phyloP scores from a whole-genome alignment of 2,329 filamentous ascomycete genomes.

The Aspergillus tubingensis region DNA sequence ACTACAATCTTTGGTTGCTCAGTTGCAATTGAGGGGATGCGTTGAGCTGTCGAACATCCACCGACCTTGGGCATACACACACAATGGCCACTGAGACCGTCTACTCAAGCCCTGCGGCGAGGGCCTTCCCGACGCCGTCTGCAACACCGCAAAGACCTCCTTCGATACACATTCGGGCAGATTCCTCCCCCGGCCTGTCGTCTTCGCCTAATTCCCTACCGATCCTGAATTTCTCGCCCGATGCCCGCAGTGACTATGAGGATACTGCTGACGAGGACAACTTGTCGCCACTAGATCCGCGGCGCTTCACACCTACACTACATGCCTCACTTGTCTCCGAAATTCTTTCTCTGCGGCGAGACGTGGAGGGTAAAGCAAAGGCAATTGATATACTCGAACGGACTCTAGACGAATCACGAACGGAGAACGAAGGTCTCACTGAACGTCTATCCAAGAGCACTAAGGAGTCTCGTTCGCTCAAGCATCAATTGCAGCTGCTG shows the following conservation, averaged over 20 bases:
- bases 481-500: slow-evolving; percentile 80
- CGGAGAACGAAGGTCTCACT: slow-evolving; percentile 73
- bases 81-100: slow-evolving; percentile 47
- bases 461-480: slow-evolving; percentile 78
- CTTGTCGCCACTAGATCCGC: slow-evolving; percentile 77
- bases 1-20: slow-evolving; percentile 8
- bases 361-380: slow-evolving; percentile 85
- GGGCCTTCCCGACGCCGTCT: slow-evolving; percentile 68
- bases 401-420: slow-evolving; percentile 67
- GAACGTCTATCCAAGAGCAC: slow-evolving; percentile 62
- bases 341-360: slow-evolving; percentile 81
- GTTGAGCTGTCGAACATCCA: background rate
- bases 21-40: slow-evolving; percentile 8
- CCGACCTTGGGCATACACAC: background rate
- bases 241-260: slow-evolving; percentile 41
- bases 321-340: slow-evolving; percentile 95
- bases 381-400: slow-evolving; percentile 83
- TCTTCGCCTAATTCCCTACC: slow-evolving; percentile 63
- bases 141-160: slow-evolving; percentile 58
- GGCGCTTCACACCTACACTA: slow-evolving; percentile 90
- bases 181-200: slow-evolving; percentile 35
- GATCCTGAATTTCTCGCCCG: slow-evolving; percentile 44
- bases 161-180: slow-evolving; percentile 52
- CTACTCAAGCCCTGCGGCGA: slow-evolving; percentile 55
- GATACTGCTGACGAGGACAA: slow-evolving; percentile 58